Conservation (phyloP, 495 filamentous ascomycete species). For the Diplogelasinospora grovesii region DNA sequence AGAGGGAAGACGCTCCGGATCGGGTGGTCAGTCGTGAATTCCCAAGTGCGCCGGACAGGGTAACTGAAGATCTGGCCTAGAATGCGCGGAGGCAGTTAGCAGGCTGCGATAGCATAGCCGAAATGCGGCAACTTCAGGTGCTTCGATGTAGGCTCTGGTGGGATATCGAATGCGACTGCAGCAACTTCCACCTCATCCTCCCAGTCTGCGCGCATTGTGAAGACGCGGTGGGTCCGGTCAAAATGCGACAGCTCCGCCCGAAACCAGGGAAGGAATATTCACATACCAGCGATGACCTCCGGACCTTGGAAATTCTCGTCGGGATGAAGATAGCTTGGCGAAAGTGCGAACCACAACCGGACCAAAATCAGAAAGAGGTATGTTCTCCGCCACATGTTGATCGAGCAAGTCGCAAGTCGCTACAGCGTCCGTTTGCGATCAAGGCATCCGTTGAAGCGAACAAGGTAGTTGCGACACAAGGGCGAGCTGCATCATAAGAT, state of each 20-base stretch:
- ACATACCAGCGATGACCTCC: slow-evolving; percentile 90
- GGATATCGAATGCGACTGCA: no score
- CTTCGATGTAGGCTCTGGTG: no score
- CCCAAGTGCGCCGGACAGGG: slow-evolving; percentile 82
- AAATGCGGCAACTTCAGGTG: neutral
- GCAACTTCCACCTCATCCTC: no score
- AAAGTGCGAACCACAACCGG: slow-evolving; percentile 88
- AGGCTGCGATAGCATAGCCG: no score
- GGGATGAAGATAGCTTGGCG: slow-evolving; percentile 93
- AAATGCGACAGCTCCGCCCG: no score
- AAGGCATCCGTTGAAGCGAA: slow-evolving; percentile 13
- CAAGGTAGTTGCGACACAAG: neutral
- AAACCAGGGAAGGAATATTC: neutral
- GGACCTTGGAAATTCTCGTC: slow-evolving; percentile 99
- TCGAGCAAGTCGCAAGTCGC: slow-evolving; percentile 4
- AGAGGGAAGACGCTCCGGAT: slow-evolving; percentile 93
- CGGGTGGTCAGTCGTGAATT: slow-evolving; percentile 78
- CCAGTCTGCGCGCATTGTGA: no score
- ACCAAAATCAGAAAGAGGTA: slow-evolving; percentile 80
- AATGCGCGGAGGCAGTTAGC: slow-evolving; percentile 5
- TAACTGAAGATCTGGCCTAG: slow-evolving; percentile 84
- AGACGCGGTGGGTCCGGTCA: no score
- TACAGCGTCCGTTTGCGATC: slow-evolving; percentile 4
- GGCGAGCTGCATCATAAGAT: slow-evolving; percentile 11
- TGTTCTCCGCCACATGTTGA: slow-evolving; percentile 79